phyloP scores from a whole-genome alignment of 1,139 yeast genomes.

The Hansenula sp. region DNA sequence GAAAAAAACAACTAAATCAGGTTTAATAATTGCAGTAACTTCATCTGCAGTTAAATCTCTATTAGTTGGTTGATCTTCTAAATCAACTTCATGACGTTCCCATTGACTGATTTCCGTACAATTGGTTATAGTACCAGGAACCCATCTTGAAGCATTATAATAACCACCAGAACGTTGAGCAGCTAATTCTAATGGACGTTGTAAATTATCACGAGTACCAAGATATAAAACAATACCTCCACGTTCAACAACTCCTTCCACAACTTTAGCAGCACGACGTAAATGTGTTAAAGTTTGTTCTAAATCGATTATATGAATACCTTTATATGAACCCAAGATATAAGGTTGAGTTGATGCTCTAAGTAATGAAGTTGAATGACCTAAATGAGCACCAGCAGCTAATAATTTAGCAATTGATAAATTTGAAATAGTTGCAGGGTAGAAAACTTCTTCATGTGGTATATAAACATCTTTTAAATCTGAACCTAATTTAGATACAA shows the following conservation, averaged over 20 bases:
- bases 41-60: conserved; percentile 48
- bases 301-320: conserved; percentile 83
- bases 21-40: conserved; percentile 53
- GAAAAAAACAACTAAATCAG: conserved; percentile 80
- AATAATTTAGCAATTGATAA: conserved; percentile 63
- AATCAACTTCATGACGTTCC: conserved; percentile 64
- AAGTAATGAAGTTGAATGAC: conserved; percentile 78
- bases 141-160: conserved; percentile 84
- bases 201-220: conserved; percentile 81
- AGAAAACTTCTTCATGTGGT: conserved; percentile 62
- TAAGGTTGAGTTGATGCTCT: conserved; percentile 86
- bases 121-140: conserved; percentile 92
- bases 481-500: conserved; percentile 57
- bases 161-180: conserved; percentile 76
- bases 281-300: conserved; percentile 75
- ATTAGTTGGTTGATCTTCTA: conserved; percentile 56
- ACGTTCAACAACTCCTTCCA: conserved; percentile 72
- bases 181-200: conserved; percentile 70
- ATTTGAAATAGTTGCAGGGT: conserved; percentile 54
- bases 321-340: conserved; percentile 83
- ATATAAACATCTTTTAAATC: conserved; percentile 55
- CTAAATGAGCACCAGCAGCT: conserved; percentile 94
- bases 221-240: conserved; percentile 85
- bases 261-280: conserved; percentile 75
- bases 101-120: conserved; percentile 66